Base-by-base conservation (phyloP, 495 filamentous ascomycete species). In the Talaromyces ruber region DNA sequence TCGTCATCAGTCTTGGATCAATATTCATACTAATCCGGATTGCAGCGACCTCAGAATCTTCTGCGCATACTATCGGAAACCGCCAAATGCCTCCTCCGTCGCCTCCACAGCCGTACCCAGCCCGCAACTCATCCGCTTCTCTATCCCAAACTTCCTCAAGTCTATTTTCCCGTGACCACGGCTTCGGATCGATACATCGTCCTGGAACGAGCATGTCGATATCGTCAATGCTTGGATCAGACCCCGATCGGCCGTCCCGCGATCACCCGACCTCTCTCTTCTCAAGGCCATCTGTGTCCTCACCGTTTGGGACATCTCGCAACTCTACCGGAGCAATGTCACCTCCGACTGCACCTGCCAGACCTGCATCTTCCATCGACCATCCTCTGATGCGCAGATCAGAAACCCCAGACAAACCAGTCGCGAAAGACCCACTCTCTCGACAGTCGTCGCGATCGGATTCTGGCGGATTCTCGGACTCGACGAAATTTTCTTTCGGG, bases 201-300 rank as follows among this genome's bases (percentile, higher is more conserved):
- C 81, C 82, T 9, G 84, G 85, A 14, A 88, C 88, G 73, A 89
- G 88, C 77, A 98, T 98, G 94, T 96, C 94, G 22, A 98, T 98
- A 67, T 94, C 91, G 8, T 90, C 94, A 22, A 91, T 98, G 82
- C 84, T 98, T 54, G 85, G 82, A 57, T 73, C 77, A 12, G 83
- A 83, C 60, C 68, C 81, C 22, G 87, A 88, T 52, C 84, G 84
- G n/a, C 83, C 87, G 39, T 72, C 82, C 18, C 78, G 83, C 58
- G 83, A 89, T 64, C 71, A 73, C 8, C 70, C 81, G 51, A 71
- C 74, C 25, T 72, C 80, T 8, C 81, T 83, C 30, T 86, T 87
- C 64, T 76, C 77, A 60, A 79, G 79, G 53, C 80, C 79, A 50
- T 74, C 76, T 14, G 73, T 78, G 24, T 78, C 85, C 12, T 32